Percentiles rank a stretch among this genome's conserved stretches.
These are phyloP conservation scores for Fomitopsis palustris DNA, from an alignment of 1,284 basidiomycete genomes.

Conservation along the genomic window DNA sequence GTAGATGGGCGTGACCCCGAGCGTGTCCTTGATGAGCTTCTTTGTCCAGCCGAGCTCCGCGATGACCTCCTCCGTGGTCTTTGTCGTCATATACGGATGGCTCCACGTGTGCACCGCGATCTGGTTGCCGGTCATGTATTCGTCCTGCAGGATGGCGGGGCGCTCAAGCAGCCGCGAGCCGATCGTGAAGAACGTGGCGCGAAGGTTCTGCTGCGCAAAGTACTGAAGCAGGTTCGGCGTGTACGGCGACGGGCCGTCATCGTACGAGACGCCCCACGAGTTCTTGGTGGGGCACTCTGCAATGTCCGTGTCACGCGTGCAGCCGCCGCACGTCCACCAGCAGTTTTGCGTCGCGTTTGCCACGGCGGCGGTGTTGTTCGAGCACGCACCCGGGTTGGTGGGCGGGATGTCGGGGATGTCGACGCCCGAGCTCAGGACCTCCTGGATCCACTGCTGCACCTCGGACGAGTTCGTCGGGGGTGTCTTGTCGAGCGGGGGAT, in stretches of 20 bases:
- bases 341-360: conserved; percentile 49
- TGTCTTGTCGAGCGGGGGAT: conserved; percentile 66
- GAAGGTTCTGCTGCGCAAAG: conserved; percentile 64
- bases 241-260: conserved; percentile 79
- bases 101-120: conserved; percentile 71
- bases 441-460: conserved; percentile 71
- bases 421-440: conserved; percentile 53
- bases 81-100: conserved; percentile 68
- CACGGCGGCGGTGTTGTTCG: conserved; percentile 57
- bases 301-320: conserved; percentile 67
- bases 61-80: conserved; percentile 81
- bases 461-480: conserved; percentile 67
- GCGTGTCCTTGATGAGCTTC: conserved; percentile 77
- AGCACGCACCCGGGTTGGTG: conserved; percentile 58
- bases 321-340: conserved; percentile 89
- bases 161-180: conserved; percentile 71
- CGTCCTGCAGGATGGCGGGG: conserved; percentile 60
- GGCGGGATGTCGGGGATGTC: conserved; percentile 48
- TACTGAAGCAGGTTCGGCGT: conserved; percentile 74
- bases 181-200: conserved; percentile 85
- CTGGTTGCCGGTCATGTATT: conserved; percentile 74
- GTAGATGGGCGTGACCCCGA: conserved; percentile 66
- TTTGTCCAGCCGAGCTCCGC: conserved; percentile 87
- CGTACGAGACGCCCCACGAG: conserved; percentile 72
- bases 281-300: conserved; percentile 67